Percentiles rank a stretch among this genome's conserved stretches.
Conservation (phyloP, 1,139 yeast genomes). For the Kodamaea suecica region DNA sequence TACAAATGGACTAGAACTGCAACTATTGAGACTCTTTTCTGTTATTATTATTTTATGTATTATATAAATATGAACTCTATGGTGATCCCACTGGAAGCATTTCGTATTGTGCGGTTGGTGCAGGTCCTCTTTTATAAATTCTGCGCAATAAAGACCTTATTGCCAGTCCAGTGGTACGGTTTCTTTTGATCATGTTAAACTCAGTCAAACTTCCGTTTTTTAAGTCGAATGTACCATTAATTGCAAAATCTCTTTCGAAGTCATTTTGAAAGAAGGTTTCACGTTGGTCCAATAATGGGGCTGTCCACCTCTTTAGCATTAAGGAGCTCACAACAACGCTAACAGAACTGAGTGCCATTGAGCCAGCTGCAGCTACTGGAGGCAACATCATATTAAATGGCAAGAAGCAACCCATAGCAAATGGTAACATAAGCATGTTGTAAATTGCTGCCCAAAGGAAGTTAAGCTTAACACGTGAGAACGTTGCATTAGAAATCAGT, state of each 20-base stretch:
- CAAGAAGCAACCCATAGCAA: conserved; percentile 87
- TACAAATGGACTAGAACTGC: too few relatives aligned
- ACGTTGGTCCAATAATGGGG: conserved; percentile 28
- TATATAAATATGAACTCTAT: conserved; percentile 1
- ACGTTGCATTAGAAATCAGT: conserved; percentile 68
- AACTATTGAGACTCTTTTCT: too few relatives aligned
- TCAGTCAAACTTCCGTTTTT: conserved; percentile 30
- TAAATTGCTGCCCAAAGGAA: conserved; percentile 84
- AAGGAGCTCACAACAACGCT: conserved; percentile 85
- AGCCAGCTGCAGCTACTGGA: conserved; percentile 88
- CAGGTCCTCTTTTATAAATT: conserved; percentile 5
- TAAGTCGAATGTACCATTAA: conserved; percentile 26
- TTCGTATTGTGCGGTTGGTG: conserved; percentile 4
- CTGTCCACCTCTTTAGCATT: conserved; percentile 59
- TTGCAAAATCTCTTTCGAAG: conserved; percentile 21
- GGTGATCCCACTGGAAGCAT: conserved; percentile 8
- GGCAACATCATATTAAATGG: conserved; percentile 77
- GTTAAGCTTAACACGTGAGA: conserved; percentile 72
- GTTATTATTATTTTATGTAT: too few relatives aligned
- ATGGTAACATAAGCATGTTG: conserved; percentile 84
- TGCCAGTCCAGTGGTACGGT: conserved; percentile 6
- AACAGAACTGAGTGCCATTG: conserved; percentile 91
- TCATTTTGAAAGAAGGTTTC: conserved; percentile 16
- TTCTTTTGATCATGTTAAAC: conserved; percentile 27
- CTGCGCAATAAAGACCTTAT: conserved; percentile 2